Evolutionary conservation across 371 early-diverging fungal species (phyloP).

Genomic region (Mucor racemosus): DNA sequence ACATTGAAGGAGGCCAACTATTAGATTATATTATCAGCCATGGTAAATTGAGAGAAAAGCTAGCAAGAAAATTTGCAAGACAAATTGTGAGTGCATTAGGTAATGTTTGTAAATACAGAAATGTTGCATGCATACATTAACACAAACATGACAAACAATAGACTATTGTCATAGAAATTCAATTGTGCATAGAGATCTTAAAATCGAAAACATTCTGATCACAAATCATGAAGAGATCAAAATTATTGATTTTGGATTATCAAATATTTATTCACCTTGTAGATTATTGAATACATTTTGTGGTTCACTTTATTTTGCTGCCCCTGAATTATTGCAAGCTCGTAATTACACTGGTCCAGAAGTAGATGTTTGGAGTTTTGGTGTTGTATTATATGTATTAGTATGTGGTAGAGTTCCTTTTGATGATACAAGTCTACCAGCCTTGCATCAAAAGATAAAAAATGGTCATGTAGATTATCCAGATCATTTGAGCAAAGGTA

Average conservation of each 20-base stretch:
- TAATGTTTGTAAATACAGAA: constrained; percentile 45
- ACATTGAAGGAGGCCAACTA: constrained; percentile 76
- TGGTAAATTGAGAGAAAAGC: constrained; percentile 70
- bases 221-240: constrained; percentile 61
- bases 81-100: constrained; percentile 84
- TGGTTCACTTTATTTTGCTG: constrained; percentile 82
- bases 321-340: constrained; percentile 89
- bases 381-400: constrained; percentile 88
- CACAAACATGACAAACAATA: not conserved
- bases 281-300: constrained; percentile 77
- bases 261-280: constrained; percentile 78
- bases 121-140: not conserved
- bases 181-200: constrained; percentile 89
- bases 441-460: constrained; percentile 72
- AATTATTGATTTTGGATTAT: constrained; percentile 88
- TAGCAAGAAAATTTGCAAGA: constrained; percentile 76
- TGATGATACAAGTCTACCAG: constrained; percentile 71
- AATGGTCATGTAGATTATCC: constrained; percentile 52
- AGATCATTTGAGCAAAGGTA: constrained; percentile 52
- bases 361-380: constrained; percentile 92
- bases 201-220: constrained; percentile 97
- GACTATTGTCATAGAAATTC: constrained; percentile 69
- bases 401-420: constrained; percentile 88
- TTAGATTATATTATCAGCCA: constrained; percentile 79
- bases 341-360: constrained; percentile 87